Base-by-base conservation (phyloP, 2,329 filamentous ascomycete genomes). In the Pseudogymnoascus sp. region DNA sequence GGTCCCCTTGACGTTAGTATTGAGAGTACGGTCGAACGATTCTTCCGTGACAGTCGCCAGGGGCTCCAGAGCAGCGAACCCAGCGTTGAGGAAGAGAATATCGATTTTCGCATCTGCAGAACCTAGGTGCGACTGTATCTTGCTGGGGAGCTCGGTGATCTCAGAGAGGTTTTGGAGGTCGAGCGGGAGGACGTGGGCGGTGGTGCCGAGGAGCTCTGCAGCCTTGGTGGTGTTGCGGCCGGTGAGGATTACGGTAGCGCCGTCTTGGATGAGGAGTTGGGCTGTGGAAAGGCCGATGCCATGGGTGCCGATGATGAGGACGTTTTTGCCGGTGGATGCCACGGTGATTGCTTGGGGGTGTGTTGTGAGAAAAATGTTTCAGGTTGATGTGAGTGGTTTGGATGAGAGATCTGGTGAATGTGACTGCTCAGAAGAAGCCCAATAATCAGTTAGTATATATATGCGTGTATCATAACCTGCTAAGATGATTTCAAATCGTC, bases 251-350 rank as follows among this genome's bases (percentile, higher is more conserved):
- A 89, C 81, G n/a, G 70, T 72, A 40, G 81, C 82, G 35, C 83
- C 83, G 63, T 80, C 75, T 62, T 82, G 80, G 44, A 87, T 70
- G 12, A 77, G 75, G 1, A 79, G 81, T 75, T 86, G 80, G 61
- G 86, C 85, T 10, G 85, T 82, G 62, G 75, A 79, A 66, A 79
- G 84, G 33, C 86, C 86, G 42, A 89, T 85, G 61, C 86, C 86
- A 14, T 81, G 79, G 1, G 83, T 82, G 42, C 84, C 86, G 56
- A 89, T 78, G 69, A 89, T 74, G 42, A 90, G 80, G 67, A 87
- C 73, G 65, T 73, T 76, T 21, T 75, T 72, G 65, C 69, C 72
- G 10, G 70, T 64, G 50, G 11, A 28, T 1, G 47, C 3, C 47
- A 53, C 31, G 1, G 47, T 53, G 47, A 8, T 23, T 25, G 16